Percentiles rank a stretch among this genome's conserved stretches.
These are phyloP conservation scores for Alternaria triticina DNA, from an alignment of 2,329 filamentous ascomycete species.

Conservation along the genomic window DNA sequence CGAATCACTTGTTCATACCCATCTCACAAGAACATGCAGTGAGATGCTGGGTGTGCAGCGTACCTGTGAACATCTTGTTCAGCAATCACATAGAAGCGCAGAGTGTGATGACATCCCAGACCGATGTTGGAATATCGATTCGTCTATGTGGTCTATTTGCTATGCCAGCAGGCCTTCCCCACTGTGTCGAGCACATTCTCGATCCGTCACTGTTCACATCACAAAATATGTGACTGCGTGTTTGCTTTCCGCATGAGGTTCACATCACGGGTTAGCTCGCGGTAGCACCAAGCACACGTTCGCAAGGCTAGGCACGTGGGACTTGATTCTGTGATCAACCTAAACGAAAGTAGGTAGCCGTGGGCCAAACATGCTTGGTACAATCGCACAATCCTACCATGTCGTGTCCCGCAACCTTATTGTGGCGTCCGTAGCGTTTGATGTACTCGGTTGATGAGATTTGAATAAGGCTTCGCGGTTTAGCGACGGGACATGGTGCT, in stretches of 20 bases:
- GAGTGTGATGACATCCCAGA: background rate
- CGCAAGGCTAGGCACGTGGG: background rate
- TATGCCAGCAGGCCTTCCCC: accelerated
- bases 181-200: background rate
- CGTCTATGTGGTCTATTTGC: background rate
- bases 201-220: background rate
- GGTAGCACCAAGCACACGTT: background rate
- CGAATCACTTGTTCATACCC: background rate
- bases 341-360: background rate
- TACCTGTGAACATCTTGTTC: background rate
- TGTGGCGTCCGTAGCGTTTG: background rate
- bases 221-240: background rate
- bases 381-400: background rate
- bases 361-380: background rate
- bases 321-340: background rate
- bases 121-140: background rate
- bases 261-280: background rate
- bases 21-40: background rate
- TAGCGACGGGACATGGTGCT: background rate
- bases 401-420: background rate
- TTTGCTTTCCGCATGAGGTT: background rate
- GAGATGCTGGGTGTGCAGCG: background rate
- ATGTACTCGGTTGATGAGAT: background rate
- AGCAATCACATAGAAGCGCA: background rate
- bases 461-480: background rate